Evolutionary conservation across 306 rosid genomes (phyloP), one percentile per base, ranked within the genome.

Genomic region (Hippophae rhamnoides): DNA sequence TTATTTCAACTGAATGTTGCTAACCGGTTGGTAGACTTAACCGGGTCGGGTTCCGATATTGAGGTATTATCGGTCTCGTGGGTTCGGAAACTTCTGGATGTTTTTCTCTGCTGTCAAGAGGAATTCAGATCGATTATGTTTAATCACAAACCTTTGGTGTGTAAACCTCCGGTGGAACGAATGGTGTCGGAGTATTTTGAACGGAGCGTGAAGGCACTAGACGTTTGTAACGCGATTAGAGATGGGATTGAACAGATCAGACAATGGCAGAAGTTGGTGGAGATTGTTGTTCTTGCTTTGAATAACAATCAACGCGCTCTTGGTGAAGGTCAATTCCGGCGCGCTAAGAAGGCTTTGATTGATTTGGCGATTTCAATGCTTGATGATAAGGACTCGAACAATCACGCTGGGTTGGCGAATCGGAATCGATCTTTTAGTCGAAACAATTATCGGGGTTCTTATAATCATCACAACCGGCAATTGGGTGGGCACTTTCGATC

Each of bases 351-450:
- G 60, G 96, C 96, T 0, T 88, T 90, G 0, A 63, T 81, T 49
- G 98, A 90, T 68, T 75, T 90, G 60, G 90, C 95, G 3, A 79
- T 87, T 18, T 71, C 74, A 6, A 87, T 90, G 98, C 77, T 90
- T n/a, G 96, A 85, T 52, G 96, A 87, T 7, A 85, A 87, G 72
- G 94, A 87, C 55, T 76, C 93, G 3, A 69, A 58, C 65, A 62
- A 57, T 54, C 38, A 73, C 5, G 5, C 38, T 31, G 38, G 38
- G 38, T 31, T 79, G 0, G 66, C 89, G 13, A 78, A 81, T 61
- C 76, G 98, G 42, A 90, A 90, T 70, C 79, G 98, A 9, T 90
- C 98, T 6, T 90, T 90, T 66, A 87, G 95, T 47, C 80, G 89
- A 41, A 81, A 60, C 71, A 76, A 8, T 54, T 6, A 45, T 13